These are phyloP conservation scores for Penicillium ucsense DNA, from an alignment of 495 filamentous ascomycete genomes.

Conservation along the genomic window DNA sequence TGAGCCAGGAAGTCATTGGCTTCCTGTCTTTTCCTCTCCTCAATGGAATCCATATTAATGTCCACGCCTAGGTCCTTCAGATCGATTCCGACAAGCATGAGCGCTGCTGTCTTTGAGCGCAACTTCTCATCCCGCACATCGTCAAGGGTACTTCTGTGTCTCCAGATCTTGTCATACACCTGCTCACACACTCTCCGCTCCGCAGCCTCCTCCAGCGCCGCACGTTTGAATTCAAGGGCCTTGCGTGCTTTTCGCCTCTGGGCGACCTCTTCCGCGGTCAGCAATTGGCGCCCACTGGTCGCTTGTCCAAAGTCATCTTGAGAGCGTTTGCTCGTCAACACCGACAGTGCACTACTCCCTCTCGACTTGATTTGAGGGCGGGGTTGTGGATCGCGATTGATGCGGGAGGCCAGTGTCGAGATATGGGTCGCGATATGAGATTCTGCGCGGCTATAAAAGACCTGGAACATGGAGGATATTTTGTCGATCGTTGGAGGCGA, in stretches of 20 bases:
- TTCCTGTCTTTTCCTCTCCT: constrained; percentile 54
- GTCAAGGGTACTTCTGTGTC: constrained; percentile 85
- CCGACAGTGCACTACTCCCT: constrained; percentile 13
- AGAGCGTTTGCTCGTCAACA: constrained; percentile 15
- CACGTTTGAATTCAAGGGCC: constrained; percentile 63
- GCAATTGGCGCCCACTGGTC: constrained; percentile 68
- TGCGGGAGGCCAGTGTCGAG: constrained; percentile 62
- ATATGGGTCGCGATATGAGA: constrained; percentile 84
- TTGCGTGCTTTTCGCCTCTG: constrained; percentile 69
- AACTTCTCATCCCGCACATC: constrained; percentile 93
- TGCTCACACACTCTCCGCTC: constrained; percentile 80
- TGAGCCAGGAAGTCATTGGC: constrained; percentile 61
- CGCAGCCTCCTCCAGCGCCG: constrained; percentile 81
- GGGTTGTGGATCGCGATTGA: constrained; percentile 54
- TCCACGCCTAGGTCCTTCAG: constrained; percentile 79
- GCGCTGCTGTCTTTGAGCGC: constrained; percentile 84
- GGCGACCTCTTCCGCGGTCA: constrained; percentile 76
- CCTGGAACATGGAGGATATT: constrained; percentile 82
- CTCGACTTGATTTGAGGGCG: constrained; percentile 26
- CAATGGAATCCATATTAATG: constrained; percentile 41
- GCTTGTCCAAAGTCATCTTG: constrained; percentile 19
- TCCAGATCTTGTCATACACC: constrained; percentile 80
- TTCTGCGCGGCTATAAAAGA: constrained; percentile 80
- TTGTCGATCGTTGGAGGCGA: constrained; percentile 75
- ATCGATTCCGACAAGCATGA: constrained; percentile 83